These are phyloP conservation scores for Trichoderma sp. DNA, from an alignment of 2,329 filamentous ascomycete genomes.

Conservation along the genomic window DNA sequence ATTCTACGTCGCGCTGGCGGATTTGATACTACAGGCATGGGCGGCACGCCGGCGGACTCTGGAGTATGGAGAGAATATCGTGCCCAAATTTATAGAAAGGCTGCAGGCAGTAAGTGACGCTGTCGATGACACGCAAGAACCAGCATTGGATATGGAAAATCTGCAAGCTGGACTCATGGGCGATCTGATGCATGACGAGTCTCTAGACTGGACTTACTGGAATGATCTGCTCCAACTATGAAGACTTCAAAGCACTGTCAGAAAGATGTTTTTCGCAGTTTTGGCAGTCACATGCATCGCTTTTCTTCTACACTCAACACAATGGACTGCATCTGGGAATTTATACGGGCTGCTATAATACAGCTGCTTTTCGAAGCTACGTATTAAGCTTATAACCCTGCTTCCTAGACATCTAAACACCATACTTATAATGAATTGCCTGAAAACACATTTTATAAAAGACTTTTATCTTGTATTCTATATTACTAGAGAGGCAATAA, in stretches of 20 bases:
- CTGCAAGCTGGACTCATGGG: not conserved
- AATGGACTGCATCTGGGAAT: not conserved
- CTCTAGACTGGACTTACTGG: slow-evolving; percentile 10
- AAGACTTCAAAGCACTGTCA: not conserved
- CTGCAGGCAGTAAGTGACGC: not conserved
- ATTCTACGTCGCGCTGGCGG: not conserved
- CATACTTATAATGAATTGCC: not conserved
- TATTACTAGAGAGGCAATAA: not conserved
- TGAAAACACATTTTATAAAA: not conserved
- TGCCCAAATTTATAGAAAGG: not conserved
- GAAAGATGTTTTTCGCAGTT: not conserved
- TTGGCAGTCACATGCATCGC: not conserved
- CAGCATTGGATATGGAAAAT: not conserved
- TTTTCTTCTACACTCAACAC: not conserved
- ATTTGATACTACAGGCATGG: slow-evolving; percentile 5
- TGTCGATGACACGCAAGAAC: not conserved
- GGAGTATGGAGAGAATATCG: not conserved
- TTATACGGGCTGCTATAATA: not conserved
- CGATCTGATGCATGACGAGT: not conserved
- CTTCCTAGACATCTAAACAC: not conserved
- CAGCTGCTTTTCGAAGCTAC: not conserved
- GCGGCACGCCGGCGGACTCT: not conserved
- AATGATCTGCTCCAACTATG: not conserved
- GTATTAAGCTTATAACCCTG: not conserved
- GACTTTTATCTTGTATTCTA: not conserved